These are phyloP conservation scores for Mortierella sp. DNA, from an alignment of 371 early-diverging fungal genomes.

Conservation along the genomic window DNA sequence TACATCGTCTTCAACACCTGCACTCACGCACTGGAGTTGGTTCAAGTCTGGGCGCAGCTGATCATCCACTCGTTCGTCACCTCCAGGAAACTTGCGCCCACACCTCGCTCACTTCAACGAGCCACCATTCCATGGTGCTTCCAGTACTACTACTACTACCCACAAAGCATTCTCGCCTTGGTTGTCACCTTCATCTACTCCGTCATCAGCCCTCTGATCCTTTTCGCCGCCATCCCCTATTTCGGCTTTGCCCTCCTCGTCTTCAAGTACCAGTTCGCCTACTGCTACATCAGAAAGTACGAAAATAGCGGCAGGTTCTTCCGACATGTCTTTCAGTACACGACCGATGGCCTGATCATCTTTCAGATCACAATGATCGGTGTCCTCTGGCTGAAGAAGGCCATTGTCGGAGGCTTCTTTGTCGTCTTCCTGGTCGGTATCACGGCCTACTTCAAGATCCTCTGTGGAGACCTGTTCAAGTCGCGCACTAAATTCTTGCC, in stretches of 20 bases:
- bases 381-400: slow-evolving; percentile 72
- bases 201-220: slow-evolving; percentile 87
- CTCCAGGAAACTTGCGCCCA: slow-evolving; percentile 62
- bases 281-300: slow-evolving; percentile 89
- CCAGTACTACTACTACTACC: slow-evolving; percentile 79
- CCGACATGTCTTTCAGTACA: slow-evolving; percentile 83
- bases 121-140: slow-evolving; percentile 78
- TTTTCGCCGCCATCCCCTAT: slow-evolving; percentile 83
- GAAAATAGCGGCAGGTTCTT: slow-evolving; percentile 87
- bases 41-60: slow-evolving; percentile 70
- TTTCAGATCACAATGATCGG: slow-evolving; percentile 93
- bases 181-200: slow-evolving; percentile 90
- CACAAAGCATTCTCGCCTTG: slow-evolving; percentile 71
- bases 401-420: slow-evolving; percentile 64
- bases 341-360: slow-evolving; percentile 84
- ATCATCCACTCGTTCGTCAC: slow-evolving; percentile 57
- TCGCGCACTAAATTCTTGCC: slow-evolving; percentile 67
- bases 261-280: slow-evolving; percentile 87
- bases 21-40: slow-evolving; percentile 75
- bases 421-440: slow-evolving; percentile 66
- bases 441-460: slow-evolving; percentile 70
- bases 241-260: slow-evolving; percentile 82
- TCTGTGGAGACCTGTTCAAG: slow-evolving; percentile 71
- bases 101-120: slow-evolving; percentile 76
- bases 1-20: slow-evolving; percentile 84